Evolutionary conservation across 2,329 filamentous ascomycete genomes (phyloP).

Genomic region (Sporothrix pallida): DNA sequence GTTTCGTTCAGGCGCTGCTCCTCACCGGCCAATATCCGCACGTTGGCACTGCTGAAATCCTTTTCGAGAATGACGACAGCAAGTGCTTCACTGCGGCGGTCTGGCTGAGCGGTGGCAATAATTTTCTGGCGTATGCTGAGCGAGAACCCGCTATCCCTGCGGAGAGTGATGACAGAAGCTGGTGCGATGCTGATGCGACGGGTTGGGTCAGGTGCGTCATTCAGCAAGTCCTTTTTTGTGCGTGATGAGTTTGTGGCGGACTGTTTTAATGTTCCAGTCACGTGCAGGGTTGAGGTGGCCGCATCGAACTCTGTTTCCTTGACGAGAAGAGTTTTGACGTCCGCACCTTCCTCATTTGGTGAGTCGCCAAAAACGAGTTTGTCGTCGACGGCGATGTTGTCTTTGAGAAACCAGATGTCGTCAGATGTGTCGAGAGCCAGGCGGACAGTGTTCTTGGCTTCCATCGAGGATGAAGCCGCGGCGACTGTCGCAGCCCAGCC

Average conservation of each 20-base stretch:
- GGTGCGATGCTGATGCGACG: slow-evolving; percentile 17
- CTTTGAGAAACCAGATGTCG: slow-evolving; percentile 22
- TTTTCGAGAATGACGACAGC: slow-evolving; percentile 6
- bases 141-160: slow-evolving; percentile 1
- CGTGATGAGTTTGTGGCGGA: not conserved
- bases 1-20: not conserved
- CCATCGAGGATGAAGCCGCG: not conserved
- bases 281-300: not conserved
- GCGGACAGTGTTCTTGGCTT: not conserved
- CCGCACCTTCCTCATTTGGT: slow-evolving; percentile 1
- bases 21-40: slow-evolving; percentile 4
- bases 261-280: not conserved
- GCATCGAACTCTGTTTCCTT: slow-evolving; percentile 15
- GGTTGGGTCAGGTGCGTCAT: not conserved
- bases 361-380: slow-evolving; percentile 13
- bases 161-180: slow-evolving; percentile 11
- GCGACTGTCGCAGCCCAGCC: not conserved
- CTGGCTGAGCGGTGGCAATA: not conserved
- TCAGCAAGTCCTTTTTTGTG: slow-evolving; percentile 1
- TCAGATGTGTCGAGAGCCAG: slow-evolving; percentile 3
- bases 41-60: not conserved
- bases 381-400: not conserved
- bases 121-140: not conserved
- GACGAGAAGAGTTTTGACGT: slow-evolving; percentile 13
- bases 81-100: not conserved